A percentile compares a stretch with the other conserved stretches of the same genome.
phyloP scores from a whole-genome alignment of 441 rosid genomes.

The Pelargonium hybrid region DNA sequence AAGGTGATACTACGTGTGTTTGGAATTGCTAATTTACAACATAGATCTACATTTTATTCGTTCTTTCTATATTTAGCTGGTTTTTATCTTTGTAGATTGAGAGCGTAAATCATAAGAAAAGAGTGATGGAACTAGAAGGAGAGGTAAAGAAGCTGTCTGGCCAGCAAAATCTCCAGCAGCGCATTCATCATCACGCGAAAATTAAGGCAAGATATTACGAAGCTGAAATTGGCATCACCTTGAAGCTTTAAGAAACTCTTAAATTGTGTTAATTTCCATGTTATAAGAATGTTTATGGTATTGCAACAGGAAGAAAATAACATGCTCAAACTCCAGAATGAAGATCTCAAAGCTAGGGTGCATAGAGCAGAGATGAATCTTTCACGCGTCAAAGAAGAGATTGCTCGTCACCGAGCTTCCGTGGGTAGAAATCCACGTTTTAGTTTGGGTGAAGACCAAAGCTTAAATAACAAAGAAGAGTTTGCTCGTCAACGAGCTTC shows the following conservation, averaged over 20 bases:
- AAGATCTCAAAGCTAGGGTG: constrained; percentile 63
- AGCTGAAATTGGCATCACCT: background rate
- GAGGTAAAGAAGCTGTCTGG: constrained; percentile 72
- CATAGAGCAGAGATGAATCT: constrained; percentile 45
- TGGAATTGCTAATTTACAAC: background rate
- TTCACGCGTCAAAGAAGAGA: constrained; percentile 78
- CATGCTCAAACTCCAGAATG: constrained; percentile 58
- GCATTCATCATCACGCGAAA: constrained; percentile 88
- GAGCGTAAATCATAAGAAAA: constrained; percentile 55
- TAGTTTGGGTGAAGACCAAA: constrained; percentile 49
- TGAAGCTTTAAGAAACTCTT: background rate
- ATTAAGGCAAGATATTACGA: constrained; percentile 58
- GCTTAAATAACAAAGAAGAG: constrained; percentile 61
- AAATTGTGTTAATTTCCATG: background rate
- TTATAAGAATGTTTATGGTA: constrained; percentile 9
- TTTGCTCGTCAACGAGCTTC: constrained; percentile 64
- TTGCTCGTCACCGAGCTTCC: constrained; percentile 59
- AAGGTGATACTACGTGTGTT: constrained; percentile 36
- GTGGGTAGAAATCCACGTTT: constrained; percentile 39
- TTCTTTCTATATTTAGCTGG: constrained; percentile 7
- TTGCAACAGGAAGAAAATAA: constrained; percentile 85
- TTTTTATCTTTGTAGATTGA: constrained; percentile 39
- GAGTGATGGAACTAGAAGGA: constrained; percentile 62
- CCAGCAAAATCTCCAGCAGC: constrained; percentile 86
- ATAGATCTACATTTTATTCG: background rate